Conservation (phyloP, 1,284 basidiomycete genomes). For the Trichosporon asahii region DNA sequence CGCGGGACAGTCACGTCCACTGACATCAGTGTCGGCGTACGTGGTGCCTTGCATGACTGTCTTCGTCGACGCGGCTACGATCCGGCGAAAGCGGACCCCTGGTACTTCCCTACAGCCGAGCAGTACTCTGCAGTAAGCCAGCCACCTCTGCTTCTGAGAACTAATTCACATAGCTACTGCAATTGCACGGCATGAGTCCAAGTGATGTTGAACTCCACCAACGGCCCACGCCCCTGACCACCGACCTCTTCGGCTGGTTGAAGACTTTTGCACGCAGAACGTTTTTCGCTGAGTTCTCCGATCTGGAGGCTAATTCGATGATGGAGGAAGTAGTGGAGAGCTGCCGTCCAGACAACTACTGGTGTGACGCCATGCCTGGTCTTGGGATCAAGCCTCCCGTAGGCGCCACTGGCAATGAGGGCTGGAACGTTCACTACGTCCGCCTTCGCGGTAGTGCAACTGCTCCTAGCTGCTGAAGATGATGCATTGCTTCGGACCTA, state of each 20-base stretch:
- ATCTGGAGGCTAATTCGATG: conserved; percentile 60
- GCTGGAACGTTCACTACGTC: background rate
- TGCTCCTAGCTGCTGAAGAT: background rate
- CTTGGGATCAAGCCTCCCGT: conserved; percentile 18
- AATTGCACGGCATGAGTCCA: conserved; percentile 59
- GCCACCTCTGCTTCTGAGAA: background rate
- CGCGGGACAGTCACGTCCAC: too few relatives aligned
- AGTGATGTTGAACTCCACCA: conserved; percentile 62
- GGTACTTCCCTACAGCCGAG: conserved; percentile 72
- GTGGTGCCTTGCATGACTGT: conserved; percentile 61
- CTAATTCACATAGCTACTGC: conserved; percentile 56
- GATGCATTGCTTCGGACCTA: background rate
- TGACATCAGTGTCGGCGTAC: conserved; percentile 54
- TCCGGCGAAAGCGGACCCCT: conserved; percentile 64
- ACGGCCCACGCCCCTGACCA: conserved; percentile 63
- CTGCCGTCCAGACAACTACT: conserved; percentile 59
- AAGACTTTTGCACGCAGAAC: conserved; percentile 62
- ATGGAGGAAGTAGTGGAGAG: conserved; percentile 64
- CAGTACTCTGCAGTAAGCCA: conserved; percentile 61
- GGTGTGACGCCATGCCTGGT: conserved; percentile 38
- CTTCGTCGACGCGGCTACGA: conserved; percentile 60
- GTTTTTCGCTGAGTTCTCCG: conserved; percentile 58
- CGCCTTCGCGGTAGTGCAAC: conserved; percentile 2
- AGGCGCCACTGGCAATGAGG: background rate
- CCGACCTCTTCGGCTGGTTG: conserved; percentile 67